Percentiles rank a stretch among this genome's conserved stretches.
Conservation (phyloP, 495 filamentous ascomycete genomes). For the Penicillium canescens region DNA sequence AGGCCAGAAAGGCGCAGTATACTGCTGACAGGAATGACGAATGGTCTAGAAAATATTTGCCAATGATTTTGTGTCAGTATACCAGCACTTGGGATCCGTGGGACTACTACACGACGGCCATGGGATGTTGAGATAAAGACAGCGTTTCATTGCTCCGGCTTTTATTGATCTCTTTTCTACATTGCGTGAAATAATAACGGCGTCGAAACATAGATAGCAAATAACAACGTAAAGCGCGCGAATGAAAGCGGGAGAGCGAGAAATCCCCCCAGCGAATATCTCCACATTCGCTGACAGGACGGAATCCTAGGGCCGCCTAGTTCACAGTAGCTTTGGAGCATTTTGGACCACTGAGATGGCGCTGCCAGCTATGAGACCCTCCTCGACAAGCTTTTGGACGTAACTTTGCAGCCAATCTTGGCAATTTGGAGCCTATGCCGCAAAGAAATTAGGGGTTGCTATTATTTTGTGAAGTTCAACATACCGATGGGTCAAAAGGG, state of each 20-base stretch:
- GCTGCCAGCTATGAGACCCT: neutral
- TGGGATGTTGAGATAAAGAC: conserved; percentile 21
- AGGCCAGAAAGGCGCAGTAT: conserved; percentile 44
- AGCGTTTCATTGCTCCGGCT: neutral
- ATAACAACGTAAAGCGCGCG: too few species aligned
- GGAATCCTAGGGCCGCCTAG: too few species aligned
- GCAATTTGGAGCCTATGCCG: neutral
- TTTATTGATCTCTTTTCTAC: neutral
- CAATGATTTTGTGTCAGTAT: conserved; percentile 26
- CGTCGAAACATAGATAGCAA: too few species aligned
- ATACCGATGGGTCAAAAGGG: conserved; percentile 1
- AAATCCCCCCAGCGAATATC: too few species aligned
- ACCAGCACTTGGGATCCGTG: conserved; percentile 29
- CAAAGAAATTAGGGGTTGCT: neutral
- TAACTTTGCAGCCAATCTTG: conserved; percentile 4
- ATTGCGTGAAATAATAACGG: too few species aligned
- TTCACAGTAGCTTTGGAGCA: neutral
- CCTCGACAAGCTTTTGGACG: neutral
- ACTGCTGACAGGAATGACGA: conserved; percentile 19
- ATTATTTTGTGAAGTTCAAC: neutral
- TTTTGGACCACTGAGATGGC: conserved; percentile 1
- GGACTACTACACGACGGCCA: conserved; percentile 30
- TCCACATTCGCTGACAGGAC: too few species aligned
- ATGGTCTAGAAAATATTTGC: conserved; percentile 30
- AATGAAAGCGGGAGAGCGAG: too few species aligned